A percentile compares a stretch with the other conserved stretches of the same genome.
phyloP scores from a whole-genome alignment of 2,329 filamentous ascomycete species.

The Elsinoe fawcettii region DNA sequence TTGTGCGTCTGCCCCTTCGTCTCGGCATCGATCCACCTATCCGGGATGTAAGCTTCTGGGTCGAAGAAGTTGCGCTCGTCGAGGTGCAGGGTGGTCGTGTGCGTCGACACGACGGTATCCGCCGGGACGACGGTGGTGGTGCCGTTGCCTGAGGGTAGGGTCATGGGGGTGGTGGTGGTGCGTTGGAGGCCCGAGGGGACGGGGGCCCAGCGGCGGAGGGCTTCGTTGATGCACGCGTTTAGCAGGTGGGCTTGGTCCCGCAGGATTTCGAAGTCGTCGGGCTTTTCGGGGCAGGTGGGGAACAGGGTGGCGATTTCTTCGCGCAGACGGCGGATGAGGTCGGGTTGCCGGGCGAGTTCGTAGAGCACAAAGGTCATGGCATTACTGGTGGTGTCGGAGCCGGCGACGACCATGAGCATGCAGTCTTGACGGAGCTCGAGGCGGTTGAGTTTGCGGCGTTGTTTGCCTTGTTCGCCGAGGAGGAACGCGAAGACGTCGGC shows the following conservation, averaged over 20 bases:
- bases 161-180: conserved; percentile 30
- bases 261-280: conserved; percentile 22
- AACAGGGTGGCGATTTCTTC: conserved; percentile 26
- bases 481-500: background rate
- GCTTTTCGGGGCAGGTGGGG: conserved; percentile 9
- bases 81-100: background rate
- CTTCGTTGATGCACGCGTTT: conserved; percentile 38
- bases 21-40: conserved; percentile 33
- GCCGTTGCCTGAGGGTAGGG: conserved; percentile 19
- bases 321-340: conserved; percentile 27
- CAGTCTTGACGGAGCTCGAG: background rate
- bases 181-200: conserved; percentile 32
- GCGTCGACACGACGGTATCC: background rate
- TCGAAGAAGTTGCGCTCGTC: conserved; percentile 1
- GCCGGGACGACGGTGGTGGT: background rate
- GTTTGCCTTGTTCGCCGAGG: background rate
- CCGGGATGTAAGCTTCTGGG: conserved; percentile 26
- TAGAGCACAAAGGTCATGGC: conserved; percentile 38
- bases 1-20: conserved; percentile 26
- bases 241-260: conserved; percentile 27
- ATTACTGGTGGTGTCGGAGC: conserved; percentile 38
- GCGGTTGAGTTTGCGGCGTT: background rate
- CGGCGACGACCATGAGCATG: conserved; percentile 31
- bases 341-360: conserved; percentile 28
- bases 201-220: conserved; percentile 36